Evolutionary conservation across 345 rosid species (phyloP), one percentile per base, ranked within the genome.

Genomic region (Acer saccharum): DNA sequence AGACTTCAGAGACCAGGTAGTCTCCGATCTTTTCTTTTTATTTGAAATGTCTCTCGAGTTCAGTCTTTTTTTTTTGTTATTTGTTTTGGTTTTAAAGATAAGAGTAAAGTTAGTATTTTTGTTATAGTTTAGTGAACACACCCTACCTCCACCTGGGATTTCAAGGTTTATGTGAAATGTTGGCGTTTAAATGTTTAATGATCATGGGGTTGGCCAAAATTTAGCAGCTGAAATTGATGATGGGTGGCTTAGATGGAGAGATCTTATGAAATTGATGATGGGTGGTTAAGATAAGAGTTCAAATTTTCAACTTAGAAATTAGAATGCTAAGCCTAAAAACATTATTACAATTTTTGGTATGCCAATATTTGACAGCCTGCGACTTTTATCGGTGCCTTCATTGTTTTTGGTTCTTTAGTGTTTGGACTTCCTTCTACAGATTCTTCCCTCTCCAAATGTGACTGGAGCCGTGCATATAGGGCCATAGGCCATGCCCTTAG

Each of bases 391-490:
- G 6, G 6, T 35, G 39, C 39, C 39, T 35, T 35, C 39, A 4
- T 35, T 35, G 39, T 35, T 35, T 35, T 18, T 21, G 50, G 21
- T 70, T 35, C 17, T 71, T 78, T 74, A n/a, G 65, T 67, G 35
- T 16, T 27, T 76, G 41, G 16, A 10, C 43, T 21, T 75, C 55
- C 66, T 76, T 70, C 23, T 84, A 74, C 84, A 95, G 98, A 94
- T 95, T 84, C 88, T 95, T 54, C 98, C 99, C 65, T 98, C 99
- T 67, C 99, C 99, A 72, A 95, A 95, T 84, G 99, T 93, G 81
- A 95, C 99, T 29, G 99, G 99, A 68, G 94, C 93, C 61, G 79
- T 95, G 27, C 99, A 92, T 78, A 95, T 93, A 60, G 97, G 99
- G 77, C 35, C 5, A 32, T 32, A 32, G 35, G 35, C 35, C 98